Evolutionary conservation across 139 green algal species (phyloP).

Genomic region (Dunaliella primolecta): DNA sequence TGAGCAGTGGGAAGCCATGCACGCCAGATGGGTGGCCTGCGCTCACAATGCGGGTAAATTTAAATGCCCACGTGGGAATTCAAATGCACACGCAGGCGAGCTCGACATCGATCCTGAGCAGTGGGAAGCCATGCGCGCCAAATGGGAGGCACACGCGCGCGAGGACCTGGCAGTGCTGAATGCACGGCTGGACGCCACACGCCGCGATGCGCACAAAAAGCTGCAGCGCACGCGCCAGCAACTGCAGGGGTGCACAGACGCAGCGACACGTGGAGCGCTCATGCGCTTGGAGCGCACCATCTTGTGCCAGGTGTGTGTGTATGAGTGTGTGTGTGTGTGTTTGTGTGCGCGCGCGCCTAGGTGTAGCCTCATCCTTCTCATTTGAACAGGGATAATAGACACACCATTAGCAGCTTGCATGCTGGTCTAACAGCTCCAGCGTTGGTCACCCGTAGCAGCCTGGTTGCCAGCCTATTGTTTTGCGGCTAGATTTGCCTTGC

Average conservation of each 20-base stretch:
- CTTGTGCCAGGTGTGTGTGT: slow-evolving; percentile 2
- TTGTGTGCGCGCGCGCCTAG: neutral
- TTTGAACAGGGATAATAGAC: too few relatives aligned
- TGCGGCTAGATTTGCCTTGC: too few relatives aligned
- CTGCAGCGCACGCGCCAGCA: neutral
- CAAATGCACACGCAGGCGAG: neutral
- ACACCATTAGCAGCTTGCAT: too few relatives aligned
- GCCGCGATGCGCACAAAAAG: neutral
- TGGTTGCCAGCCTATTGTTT: too few relatives aligned
- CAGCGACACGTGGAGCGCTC: neutral
- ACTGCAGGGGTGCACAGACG: neutral
- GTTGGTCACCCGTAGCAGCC: too few relatives aligned
- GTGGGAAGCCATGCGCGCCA: neutral
- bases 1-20: neutral
- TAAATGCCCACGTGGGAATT: too few relatives aligned
- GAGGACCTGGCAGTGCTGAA: neutral
- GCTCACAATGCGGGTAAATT: too few relatives aligned
- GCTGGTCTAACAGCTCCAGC: too few relatives aligned
- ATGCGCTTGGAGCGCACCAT: neutral
- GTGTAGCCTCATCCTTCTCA: too few relatives aligned
- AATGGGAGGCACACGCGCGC: neutral
- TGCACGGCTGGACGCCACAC: neutral
- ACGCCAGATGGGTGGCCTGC: neutral
- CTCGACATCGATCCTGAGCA: neutral
- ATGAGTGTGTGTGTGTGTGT: neutral